Evolutionary conservation across 257 asterid genomes (phyloP).

Genomic region (Osmanthus fragrans): DNA sequence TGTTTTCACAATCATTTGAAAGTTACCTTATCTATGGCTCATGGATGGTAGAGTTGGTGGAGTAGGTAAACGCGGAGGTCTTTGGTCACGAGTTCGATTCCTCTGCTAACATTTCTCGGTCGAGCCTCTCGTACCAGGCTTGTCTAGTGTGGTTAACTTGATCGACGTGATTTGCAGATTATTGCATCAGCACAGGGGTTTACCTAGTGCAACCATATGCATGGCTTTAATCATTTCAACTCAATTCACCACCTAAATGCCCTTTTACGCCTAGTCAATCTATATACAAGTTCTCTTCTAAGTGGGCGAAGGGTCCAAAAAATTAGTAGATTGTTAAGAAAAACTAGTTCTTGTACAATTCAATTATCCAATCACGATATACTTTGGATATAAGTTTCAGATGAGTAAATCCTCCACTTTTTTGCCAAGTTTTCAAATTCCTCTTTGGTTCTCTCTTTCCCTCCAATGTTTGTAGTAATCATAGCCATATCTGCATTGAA

Average conservation of each 20-base stretch:
- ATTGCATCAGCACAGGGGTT: no score
- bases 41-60: no score
- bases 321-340: background rate
- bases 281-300: background rate
- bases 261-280: background rate
- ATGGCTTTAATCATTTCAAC: no score
- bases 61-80: no score
- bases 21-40: no score
- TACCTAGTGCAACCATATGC: no score
- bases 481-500: constrained; percentile 16
- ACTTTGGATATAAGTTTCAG: constrained; percentile 1
- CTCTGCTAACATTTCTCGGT: no score
- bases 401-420: constrained; percentile 23
- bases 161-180: no score
- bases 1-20: no score
- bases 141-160: no score
- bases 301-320: background rate
- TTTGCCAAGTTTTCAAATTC: constrained; percentile 26
- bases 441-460: constrained; percentile 28
- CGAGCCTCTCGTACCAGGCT: no score
- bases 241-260: background rate
- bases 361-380: constrained; percentile 27
- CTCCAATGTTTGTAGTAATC: constrained; percentile 29
- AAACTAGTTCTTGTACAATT: constrained; percentile 23
- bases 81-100: no score